Conservation (phyloP, 345 rosid genomes). For the Streptanthus diversifolius region DNA sequence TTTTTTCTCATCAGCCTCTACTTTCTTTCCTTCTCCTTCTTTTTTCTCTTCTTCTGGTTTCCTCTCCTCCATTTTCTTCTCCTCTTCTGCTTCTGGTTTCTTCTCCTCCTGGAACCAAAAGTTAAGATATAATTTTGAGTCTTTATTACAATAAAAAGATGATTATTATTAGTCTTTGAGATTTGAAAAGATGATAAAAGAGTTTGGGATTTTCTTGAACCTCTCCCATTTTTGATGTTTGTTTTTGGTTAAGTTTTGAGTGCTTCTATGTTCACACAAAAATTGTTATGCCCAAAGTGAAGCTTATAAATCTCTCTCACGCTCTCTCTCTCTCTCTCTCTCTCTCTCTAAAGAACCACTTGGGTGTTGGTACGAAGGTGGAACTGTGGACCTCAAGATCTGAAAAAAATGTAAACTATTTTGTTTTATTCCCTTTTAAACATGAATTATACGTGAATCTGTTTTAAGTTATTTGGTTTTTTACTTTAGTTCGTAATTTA, state of each 20-base stretch:
- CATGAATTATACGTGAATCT: slow-evolving; percentile 34
- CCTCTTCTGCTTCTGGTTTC: slow-evolving; percentile 32
- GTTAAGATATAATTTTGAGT: background rate
- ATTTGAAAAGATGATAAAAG: slow-evolving; percentile 18
- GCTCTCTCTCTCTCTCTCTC: slow-evolving; percentile 7
- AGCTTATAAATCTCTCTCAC: slow-evolving; percentile 28
- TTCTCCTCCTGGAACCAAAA: slow-evolving; percentile 29
- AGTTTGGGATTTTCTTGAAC: slow-evolving; percentile 38
- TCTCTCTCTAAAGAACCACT: slow-evolving; percentile 31
- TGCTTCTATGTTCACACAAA: slow-evolving; percentile 27
- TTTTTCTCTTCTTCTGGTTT: slow-evolving; percentile 51
- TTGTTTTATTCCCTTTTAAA: slow-evolving; percentile 21
- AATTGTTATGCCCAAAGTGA: slow-evolving; percentile 21
- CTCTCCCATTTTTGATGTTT: slow-evolving; percentile 35
- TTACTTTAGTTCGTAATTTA: background rate
- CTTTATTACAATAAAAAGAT: background rate
- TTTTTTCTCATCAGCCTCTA: slow-evolving; percentile 39
- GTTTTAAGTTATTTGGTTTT: background rate
- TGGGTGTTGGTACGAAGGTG: slow-evolving; percentile 33
- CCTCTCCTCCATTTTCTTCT: slow-evolving; percentile 57
- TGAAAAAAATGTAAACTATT: slow-evolving; percentile 29
- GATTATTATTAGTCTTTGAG: slow-evolving; percentile 12
- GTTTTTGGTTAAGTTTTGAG: slow-evolving; percentile 1
- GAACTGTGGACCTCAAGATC: slow-evolving; percentile 41
- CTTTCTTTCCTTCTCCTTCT: slow-evolving; percentile 38